Evolutionary conservation across 129 eudicot species (phyloP).

Genomic region (Apium graveolens): DNA sequence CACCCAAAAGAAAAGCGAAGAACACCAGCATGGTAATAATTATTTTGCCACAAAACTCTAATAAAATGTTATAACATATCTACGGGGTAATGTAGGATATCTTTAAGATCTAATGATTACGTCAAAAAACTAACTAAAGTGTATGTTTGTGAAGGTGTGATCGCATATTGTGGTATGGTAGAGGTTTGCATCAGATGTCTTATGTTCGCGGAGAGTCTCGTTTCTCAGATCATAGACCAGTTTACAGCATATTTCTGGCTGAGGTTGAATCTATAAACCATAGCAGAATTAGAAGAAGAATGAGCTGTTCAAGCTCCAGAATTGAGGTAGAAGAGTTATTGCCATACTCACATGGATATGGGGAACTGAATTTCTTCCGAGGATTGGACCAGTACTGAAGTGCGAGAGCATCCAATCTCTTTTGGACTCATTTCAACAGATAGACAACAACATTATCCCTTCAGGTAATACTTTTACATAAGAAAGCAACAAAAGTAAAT

Average conservation of each 20-base stretch:
- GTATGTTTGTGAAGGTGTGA: slow-evolving; percentile 60
- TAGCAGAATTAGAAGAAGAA: slow-evolving; percentile 41
- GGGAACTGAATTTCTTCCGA: slow-evolving; percentile 28
- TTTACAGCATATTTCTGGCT: slow-evolving; percentile 56
- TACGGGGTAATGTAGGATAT: neutral
- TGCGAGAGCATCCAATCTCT: neutral
- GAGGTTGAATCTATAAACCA: slow-evolving; percentile 70
- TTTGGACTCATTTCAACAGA: neutral
- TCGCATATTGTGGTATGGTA: slow-evolving; percentile 85
- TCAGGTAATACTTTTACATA: neutral
- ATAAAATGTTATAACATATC: neutral
- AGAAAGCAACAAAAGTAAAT: neutral
- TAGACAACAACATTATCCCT: neutral
- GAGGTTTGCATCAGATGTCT: slow-evolving; percentile 64
- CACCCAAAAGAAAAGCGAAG: slow-evolving; percentile 87
- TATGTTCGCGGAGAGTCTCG: slow-evolving; percentile 82
- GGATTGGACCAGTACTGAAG: slow-evolving; percentile 4
- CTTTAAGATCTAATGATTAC: neutral
- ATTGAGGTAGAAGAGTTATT: slow-evolving; percentile 79
- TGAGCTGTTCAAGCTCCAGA: slow-evolving; percentile 54
- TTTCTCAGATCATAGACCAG: slow-evolving; percentile 92
- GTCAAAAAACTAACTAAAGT: neutral
- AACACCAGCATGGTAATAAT: slow-evolving; percentile 96
- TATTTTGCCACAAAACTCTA: neutral
- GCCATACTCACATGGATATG: slow-evolving; percentile 50